phyloP scores from a whole-genome alignment of 2,329 filamentous ascomycete genomes.

The Aphanocladium album region DNA sequence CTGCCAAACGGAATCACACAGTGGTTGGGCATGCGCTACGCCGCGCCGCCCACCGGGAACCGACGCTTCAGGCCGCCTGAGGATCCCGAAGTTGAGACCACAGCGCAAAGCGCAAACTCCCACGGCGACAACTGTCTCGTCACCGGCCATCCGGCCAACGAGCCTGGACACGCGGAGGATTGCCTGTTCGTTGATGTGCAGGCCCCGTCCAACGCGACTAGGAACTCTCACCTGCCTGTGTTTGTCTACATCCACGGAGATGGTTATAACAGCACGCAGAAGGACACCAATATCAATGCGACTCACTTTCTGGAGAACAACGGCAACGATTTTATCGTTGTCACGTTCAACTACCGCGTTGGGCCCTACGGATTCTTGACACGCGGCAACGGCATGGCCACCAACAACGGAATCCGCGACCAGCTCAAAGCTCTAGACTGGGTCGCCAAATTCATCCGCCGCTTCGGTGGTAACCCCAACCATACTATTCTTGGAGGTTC shows the following conservation, averaged over 20 bases:
- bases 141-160: slow-evolving; percentile 22
- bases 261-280: slow-evolving; percentile 47
- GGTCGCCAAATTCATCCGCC: slow-evolving; percentile 55
- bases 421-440: slow-evolving; percentile 65
- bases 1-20: slow-evolving; percentile 55
- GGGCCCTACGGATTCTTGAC: slow-evolving; percentile 69
- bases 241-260: slow-evolving; percentile 56
- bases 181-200: slow-evolving; percentile 66
- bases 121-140: slow-evolving; percentile 26
- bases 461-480: slow-evolving; percentile 48
- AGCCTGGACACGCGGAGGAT: slow-evolving; percentile 47
- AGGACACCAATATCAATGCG: slow-evolving; percentile 52
- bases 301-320: slow-evolving; percentile 53
- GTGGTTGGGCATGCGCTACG: slow-evolving; percentile 73
- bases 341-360: slow-evolving; percentile 73
- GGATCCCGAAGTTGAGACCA: slow-evolving; percentile 47
- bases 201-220: slow-evolving; percentile 49
- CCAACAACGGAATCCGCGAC: slow-evolving; percentile 67
- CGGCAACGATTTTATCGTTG: slow-evolving; percentile 58
- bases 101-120: slow-evolving; percentile 48
- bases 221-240: slow-evolving; percentile 54
- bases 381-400: slow-evolving; percentile 47
- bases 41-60: slow-evolving; percentile 60
- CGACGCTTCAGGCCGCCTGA: slow-evolving; percentile 63
- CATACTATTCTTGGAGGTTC: slow-evolving; percentile 56